Conservation (phyloP, 345 rosid species). For the Eucalyptus dawsonii region DNA sequence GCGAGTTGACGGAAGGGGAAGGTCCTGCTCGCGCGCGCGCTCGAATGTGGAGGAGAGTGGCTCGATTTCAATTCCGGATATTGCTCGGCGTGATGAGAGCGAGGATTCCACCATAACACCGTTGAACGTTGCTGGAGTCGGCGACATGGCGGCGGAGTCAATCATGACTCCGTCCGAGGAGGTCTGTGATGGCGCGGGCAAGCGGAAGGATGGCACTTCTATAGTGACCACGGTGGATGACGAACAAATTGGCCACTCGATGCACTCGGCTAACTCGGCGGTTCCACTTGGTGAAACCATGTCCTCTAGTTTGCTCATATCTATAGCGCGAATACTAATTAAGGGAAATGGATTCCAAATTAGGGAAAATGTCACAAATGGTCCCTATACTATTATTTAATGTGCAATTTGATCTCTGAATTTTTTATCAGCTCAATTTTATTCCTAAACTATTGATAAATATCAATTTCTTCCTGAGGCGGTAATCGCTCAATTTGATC, state of each 20-base stretch:
- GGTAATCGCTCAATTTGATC: too few relatives aligned
- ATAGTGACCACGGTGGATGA: not conserved
- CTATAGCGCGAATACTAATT: constrained; percentile 27
- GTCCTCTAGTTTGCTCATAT: constrained; percentile 17
- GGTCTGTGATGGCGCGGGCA: not conserved
- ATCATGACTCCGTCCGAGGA: not conserved
- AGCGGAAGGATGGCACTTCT: constrained; percentile 2
- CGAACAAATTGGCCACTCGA: not conserved
- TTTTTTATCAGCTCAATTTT: too few relatives aligned
- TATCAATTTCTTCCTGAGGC: too few relatives aligned
- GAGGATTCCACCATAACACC: not conserved
- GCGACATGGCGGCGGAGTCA: not conserved
- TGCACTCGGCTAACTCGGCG: not conserved
- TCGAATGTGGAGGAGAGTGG: not conserved
- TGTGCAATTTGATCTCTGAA: too few relatives aligned
- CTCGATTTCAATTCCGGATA: not conserved
- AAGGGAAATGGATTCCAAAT: constrained; percentile 54
- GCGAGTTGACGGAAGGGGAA: constrained; percentile 10
- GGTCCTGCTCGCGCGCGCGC: not conserved
- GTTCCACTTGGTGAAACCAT: not conserved
- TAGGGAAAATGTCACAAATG: too few relatives aligned
- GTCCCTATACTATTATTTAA: too few relatives aligned
- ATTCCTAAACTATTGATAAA: too few relatives aligned
- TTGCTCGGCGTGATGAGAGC: not conserved
- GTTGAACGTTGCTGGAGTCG: not conserved